Base-by-base conservation (phyloP, 2,329 filamentous ascomycete species). In the Aspergillus sp. region DNA sequence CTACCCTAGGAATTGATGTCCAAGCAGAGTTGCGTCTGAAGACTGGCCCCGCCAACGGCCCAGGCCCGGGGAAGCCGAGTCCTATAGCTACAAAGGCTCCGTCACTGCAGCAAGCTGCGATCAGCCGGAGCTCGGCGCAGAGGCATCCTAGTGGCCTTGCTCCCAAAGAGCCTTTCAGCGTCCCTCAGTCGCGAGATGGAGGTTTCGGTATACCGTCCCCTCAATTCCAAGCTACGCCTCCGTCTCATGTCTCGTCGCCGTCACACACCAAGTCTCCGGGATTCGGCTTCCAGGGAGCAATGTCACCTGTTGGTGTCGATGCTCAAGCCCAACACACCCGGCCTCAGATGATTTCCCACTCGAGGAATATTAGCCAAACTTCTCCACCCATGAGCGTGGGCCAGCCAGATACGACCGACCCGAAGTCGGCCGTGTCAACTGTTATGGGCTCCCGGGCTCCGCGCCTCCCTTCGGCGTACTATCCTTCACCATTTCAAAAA, bases 11-110 rank as follows among this genome's bases (percentile, higher is more conserved):
- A 68, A 96, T 98, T 76, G 93, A 99, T 82, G 95, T 99, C 49
- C 92, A 98, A 79, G 90, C 93, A 62, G 95, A 98, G 78, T 84
- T 99, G 68, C 90, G 90, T 63, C 89, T 93, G 72, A 98, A 97
- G 81, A 93, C 90, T 48, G 91, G 90, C 67, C 96, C 90, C 77
- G 91, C 93, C 52, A 90, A 88, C 69, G 89, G 70, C 37, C 71
- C 74, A 82, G 59, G 87, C 39, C 71, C 74, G 82, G 59, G 87
- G 84, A 66, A 90, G 84, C 57, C 66, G 82, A 86, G 73, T 83
- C 86, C 82, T 79, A 81, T 90, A 84, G 75, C 88, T 81, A 73
- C 82, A 68, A 86, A 90, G 56, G 88, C 90, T 67, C 85, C 88
- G 31, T 88, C 90, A 31, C 87, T 93, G 64, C 91, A 93, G 68